These are phyloP conservation scores for Phyllostachys edulis DNA, from an alignment of 176 grass and related monocot species.

Conservation along the genomic window DNA sequence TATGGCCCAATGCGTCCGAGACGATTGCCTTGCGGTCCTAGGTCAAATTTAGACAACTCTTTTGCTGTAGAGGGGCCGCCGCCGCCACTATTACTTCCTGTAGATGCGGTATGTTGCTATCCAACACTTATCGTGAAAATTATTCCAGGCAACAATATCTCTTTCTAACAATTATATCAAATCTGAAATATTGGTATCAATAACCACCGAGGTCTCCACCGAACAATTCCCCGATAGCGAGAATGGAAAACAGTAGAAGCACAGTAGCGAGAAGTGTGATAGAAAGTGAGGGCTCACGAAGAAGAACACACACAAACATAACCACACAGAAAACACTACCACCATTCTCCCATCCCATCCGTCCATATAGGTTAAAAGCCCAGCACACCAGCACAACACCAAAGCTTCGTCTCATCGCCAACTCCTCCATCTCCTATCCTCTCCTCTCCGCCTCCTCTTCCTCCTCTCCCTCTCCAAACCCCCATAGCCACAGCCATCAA, in stretches of 20 bases:
- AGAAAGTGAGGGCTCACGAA: not conserved
- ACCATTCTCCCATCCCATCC: slow-evolving; percentile 14
- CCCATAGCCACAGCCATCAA: not conserved
- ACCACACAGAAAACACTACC: not conserved
- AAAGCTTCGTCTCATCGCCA: slow-evolving; percentile 2
- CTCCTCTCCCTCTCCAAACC: slow-evolving; percentile 4
- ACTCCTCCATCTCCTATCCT: slow-evolving; percentile 23
- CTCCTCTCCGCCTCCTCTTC: not conserved
- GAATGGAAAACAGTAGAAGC: not conserved
- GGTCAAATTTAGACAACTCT: not conserved
- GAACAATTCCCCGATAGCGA: not conserved
- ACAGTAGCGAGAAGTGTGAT: not conserved
- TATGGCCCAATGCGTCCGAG: not conserved
- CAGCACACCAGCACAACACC: slow-evolving; percentile 21
- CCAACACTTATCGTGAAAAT: not conserved
- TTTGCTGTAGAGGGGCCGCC: no score
- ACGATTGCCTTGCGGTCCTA: not conserved
- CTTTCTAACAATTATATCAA: not conserved
- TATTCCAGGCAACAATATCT: not conserved
- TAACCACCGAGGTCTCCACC: not conserved
- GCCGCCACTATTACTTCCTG: no score
- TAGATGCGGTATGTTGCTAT: not conserved
- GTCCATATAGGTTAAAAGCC: slow-evolving; percentile 60
- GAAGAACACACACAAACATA: not conserved
- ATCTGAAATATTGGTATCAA: not conserved